phyloP scores from a whole-genome alignment of 2,329 filamentous ascomycete genomes.

The Ascocoryne sarcoides region DNA sequence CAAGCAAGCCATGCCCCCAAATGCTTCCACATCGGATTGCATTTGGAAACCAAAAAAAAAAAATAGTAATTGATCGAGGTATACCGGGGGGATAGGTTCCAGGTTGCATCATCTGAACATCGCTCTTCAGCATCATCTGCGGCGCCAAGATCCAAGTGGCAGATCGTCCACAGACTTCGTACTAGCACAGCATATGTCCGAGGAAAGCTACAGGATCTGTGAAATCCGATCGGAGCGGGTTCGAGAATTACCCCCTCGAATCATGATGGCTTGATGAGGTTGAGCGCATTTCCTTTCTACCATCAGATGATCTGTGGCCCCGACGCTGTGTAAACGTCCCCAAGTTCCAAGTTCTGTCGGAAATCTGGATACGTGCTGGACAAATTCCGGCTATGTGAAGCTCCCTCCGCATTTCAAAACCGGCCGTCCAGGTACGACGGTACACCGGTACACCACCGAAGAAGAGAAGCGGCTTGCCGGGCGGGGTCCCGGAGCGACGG shows the following conservation, averaged over 20 bases:
- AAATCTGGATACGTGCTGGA: background rate
- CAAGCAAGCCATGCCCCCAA: too few relatives aligned
- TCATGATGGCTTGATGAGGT: background rate
- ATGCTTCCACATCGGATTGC: too few relatives aligned
- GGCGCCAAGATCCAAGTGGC: background rate
- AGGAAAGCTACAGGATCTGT: background rate
- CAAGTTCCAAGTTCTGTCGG: background rate
- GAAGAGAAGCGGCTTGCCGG: slow-evolving; percentile 1
- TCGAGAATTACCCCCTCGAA: background rate
- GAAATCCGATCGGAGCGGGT: background rate
- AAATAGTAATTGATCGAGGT: too few relatives aligned
- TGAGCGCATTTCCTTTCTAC: background rate
- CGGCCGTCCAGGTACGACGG: background rate
- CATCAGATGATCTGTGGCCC: background rate
- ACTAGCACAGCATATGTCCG: background rate
- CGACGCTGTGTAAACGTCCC: background rate
- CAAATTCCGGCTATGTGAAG: background rate
- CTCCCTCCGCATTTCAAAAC: background rate
- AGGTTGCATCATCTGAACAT: too few relatives aligned
- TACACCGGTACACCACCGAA: background rate
- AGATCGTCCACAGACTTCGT: background rate
- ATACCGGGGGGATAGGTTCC: too few relatives aligned
- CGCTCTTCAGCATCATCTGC: too few relatives aligned
- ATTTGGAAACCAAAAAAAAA: too few relatives aligned
- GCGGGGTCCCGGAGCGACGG: slow-evolving; percentile 3